These are phyloP conservation scores for Coniferiporia sulphurascens DNA, from an alignment of 1,284 basidiomycete species.

Conservation along the genomic window DNA sequence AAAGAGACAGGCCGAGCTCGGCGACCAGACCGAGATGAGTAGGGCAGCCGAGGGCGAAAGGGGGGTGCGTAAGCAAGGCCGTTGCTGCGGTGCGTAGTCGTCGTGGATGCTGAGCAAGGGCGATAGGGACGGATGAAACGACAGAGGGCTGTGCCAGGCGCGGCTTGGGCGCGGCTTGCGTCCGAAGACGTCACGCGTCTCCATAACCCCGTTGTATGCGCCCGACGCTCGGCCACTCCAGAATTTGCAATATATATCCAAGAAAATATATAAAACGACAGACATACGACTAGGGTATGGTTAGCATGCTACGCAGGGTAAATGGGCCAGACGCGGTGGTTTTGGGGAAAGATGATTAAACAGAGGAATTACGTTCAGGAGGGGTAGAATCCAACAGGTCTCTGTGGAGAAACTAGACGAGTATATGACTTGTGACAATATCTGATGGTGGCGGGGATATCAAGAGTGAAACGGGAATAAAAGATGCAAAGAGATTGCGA, in stretches of 20 bases:
- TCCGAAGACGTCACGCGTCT: not conserved
- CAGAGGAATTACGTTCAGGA: not conserved
- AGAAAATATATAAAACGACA: not conserved
- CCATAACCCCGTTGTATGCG: not conserved
- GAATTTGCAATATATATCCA: not conserved
- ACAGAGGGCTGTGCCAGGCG: not conserved
- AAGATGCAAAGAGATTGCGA: not conserved
- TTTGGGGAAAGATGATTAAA: conserved; percentile 12
- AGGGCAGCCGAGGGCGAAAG: not conserved
- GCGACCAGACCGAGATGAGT: not conserved
- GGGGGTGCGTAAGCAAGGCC: not conserved
- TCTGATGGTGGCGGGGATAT: not conserved
- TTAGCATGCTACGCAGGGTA: not conserved
- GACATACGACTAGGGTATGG: not conserved
- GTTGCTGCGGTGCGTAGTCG: not conserved
- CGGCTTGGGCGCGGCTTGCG: not conserved
- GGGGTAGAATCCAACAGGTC: not conserved
- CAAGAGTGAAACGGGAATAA: not conserved
- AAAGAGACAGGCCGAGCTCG: not conserved
- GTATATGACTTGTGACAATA: not conserved
- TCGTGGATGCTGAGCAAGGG: not conserved
- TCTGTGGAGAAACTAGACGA: not conserved
- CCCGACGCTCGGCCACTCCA: not conserved
- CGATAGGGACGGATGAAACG: not conserved
- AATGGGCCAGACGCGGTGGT: conserved; percentile 18